These are phyloP conservation scores for Tolypocladium ophioglossoides DNA, from an alignment of 2,329 filamentous ascomycete genomes.

Conservation along the genomic window DNA sequence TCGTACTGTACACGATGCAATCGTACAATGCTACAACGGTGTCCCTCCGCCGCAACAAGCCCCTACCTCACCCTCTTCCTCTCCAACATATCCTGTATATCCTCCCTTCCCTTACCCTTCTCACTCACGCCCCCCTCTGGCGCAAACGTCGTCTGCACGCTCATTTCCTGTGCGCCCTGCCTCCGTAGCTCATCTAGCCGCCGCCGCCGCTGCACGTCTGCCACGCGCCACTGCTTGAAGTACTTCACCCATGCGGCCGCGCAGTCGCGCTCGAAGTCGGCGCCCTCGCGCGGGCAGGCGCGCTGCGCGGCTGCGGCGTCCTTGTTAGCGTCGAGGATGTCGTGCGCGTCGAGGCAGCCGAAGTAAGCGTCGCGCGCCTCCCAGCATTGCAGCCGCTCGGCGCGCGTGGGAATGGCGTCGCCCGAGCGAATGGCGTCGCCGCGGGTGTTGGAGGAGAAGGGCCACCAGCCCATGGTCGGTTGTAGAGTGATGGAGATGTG, in stretches of 20 bases:
- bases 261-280: conserved; percentile 73
- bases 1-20: neutral
- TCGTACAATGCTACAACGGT: neutral
- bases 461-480: conserved; percentile 31
- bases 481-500: neutral
- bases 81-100: conserved; percentile 29
- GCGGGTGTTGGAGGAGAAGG: conserved; percentile 37
- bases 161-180: conserved; percentile 59
- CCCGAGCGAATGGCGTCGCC: conserved; percentile 45
- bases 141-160: conserved; percentile 26
- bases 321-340: conserved; percentile 60
- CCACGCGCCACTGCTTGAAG: conserved; percentile 93
- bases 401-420: conserved; percentile 69
- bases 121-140: conserved; percentile 18
- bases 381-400: conserved; percentile 78
- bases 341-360: conserved; percentile 69
- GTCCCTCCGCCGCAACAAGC: neutral
- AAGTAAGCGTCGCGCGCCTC: conserved; percentile 83
- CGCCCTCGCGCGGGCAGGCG: conserved; percentile 29
- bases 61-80: conserved; percentile 18
- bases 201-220: conserved; percentile 77
- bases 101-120: conserved; percentile 22
- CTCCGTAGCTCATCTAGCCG: conserved; percentile 65
- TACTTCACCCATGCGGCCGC: conserved; percentile 93
- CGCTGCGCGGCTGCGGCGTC: conserved; percentile 26